phyloP scores from a whole-genome alignment of 805 yeast genomes.

The Wickerhamomyces canadensis region DNA sequence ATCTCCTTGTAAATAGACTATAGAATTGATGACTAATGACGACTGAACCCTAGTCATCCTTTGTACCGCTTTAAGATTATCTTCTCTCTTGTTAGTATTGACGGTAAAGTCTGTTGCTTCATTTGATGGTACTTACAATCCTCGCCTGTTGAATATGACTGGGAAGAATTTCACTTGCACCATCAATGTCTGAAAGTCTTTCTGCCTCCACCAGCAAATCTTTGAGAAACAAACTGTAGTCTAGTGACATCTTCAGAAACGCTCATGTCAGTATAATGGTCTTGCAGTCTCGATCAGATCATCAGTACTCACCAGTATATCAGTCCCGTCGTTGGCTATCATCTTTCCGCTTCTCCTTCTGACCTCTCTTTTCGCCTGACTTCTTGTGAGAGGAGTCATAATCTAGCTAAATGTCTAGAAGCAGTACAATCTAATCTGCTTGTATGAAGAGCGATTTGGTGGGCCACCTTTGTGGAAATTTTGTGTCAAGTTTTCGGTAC shows the following conservation, averaged over 20 bases:
- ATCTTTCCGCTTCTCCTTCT: slow-evolving; percentile 18
- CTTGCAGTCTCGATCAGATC: background rate
- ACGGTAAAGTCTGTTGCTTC: background rate
- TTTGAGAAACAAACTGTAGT: slow-evolving; percentile 41
- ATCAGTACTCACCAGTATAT: slow-evolving; percentile 27
- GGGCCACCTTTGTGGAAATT: no score
- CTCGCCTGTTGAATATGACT: slow-evolving; percentile 36
- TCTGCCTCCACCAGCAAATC: slow-evolving; percentile 34
- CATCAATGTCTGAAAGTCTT: slow-evolving; percentile 32
- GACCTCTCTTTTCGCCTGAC: slow-evolving; percentile 18
- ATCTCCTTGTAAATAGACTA: background rate
- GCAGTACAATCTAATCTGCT: no score
- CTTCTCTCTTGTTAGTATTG: slow-evolving; percentile 1
- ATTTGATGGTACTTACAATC: slow-evolving; percentile 7
- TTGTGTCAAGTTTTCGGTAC: no score
- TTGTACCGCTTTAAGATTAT: slow-evolving; percentile 30
- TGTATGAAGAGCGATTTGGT: no score
- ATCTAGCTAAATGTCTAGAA: background rate
- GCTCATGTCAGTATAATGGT: no score
- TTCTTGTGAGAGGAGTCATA: slow-evolving; percentile 15
- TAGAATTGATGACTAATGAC: slow-evolving; percentile 2
- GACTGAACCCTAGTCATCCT: slow-evolving; percentile 20
- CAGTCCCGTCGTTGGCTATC: slow-evolving; percentile 34
- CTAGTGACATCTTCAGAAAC: slow-evolving; percentile 34
- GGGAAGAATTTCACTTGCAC: slow-evolving; percentile 37